Conservation (phyloP, 225 moss, liverwort and hornwort species). For the Sphagnum tenellum region DNA sequence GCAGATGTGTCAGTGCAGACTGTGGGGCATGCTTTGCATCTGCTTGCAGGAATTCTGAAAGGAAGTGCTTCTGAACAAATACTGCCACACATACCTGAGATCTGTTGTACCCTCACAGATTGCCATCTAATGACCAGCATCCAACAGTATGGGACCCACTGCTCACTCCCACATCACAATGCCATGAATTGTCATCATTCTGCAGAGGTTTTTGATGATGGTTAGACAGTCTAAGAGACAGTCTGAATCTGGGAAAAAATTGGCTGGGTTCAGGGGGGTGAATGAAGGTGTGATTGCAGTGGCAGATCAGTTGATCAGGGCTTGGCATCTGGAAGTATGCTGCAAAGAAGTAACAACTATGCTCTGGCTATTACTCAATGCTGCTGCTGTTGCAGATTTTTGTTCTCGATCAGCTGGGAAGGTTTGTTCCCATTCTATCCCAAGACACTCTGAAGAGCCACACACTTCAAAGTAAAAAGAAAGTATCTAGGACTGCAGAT, state of each 20-base stretch:
- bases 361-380: conserved; percentile 76
- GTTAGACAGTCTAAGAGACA: no score
- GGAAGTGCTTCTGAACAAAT: conserved; percentile 50
- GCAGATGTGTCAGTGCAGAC: conserved; percentile 60
- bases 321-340: conserved; percentile 51
- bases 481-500: no score
- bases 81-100: conserved; percentile 61
- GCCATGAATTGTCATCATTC: no score
- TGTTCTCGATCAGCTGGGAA: conserved; percentile 53
- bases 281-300: conserved; percentile 68
- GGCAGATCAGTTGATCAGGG: conserved; percentile 55
- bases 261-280: conserved; percentile 38
- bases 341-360: conserved; percentile 60
- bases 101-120: conserved; percentile 70
- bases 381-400: conserved; percentile 66
- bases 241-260: background rate
- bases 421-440: conserved; percentile 11
- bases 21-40: conserved; percentile 62
- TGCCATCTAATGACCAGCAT: conserved; percentile 81
- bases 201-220: no score
- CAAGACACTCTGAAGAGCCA: background rate
- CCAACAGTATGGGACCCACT: conserved; percentile 44
- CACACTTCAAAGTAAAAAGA: background rate
- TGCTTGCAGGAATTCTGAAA: conserved; percentile 55
- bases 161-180: no score